Evolutionary conservation across 352 stramenopile genomes (phyloP).

Genomic region (Phytophthora capsici): DNA sequence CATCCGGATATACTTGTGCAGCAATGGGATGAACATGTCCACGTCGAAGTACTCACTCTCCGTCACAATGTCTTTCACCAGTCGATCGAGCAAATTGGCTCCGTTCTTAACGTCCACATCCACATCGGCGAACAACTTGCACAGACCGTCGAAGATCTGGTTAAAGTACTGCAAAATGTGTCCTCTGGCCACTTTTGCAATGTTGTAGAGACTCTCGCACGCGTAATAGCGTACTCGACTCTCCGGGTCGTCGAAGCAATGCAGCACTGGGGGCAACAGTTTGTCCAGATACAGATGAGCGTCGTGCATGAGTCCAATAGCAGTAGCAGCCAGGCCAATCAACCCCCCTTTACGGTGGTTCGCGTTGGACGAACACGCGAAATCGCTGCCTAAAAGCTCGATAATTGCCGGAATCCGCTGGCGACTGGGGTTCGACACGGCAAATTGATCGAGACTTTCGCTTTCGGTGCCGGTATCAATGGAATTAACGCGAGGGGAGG

Average conservation of each 20-base stretch:
- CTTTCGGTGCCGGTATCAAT: slow-evolving; percentile 21
- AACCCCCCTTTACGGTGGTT: slow-evolving; percentile 99
- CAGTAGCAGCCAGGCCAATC: slow-evolving; percentile 97
- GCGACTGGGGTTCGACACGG: slow-evolving; percentile 55
- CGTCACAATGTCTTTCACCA: slow-evolving; percentile 99
- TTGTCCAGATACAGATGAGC: slow-evolving; percentile 92
- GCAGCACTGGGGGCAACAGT: slow-evolving; percentile 97
- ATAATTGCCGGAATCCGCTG: slow-evolving; percentile 95
- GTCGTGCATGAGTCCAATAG: slow-evolving; percentile 97
- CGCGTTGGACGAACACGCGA: slow-evolving; percentile 97
- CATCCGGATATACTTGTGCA: slow-evolving; percentile 99
- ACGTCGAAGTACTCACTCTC: slow-evolving; percentile 98
- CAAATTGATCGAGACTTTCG: slow-evolving; percentile 32
- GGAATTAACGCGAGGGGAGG: slow-evolving; percentile 20
- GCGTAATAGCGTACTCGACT: slow-evolving; percentile 98
- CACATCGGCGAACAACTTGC: slow-evolving; percentile 98
- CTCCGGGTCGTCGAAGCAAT: slow-evolving; percentile 99
- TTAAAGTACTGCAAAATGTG: slow-evolving; percentile 99
- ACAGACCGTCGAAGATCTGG: slow-evolving; percentile 98
- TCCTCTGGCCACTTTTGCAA: slow-evolving; percentile 96
- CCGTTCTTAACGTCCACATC: slow-evolving; percentile 99
- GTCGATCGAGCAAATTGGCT: slow-evolving; percentile 86
- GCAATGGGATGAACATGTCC: slow-evolving; percentile 98
- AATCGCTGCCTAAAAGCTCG: slow-evolving; percentile 96
- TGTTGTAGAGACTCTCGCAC: slow-evolving; percentile 99